These are phyloP conservation scores for Penicillium odoratum DNA, from an alignment of 495 filamentous ascomycete species.

Conservation along the genomic window DNA sequence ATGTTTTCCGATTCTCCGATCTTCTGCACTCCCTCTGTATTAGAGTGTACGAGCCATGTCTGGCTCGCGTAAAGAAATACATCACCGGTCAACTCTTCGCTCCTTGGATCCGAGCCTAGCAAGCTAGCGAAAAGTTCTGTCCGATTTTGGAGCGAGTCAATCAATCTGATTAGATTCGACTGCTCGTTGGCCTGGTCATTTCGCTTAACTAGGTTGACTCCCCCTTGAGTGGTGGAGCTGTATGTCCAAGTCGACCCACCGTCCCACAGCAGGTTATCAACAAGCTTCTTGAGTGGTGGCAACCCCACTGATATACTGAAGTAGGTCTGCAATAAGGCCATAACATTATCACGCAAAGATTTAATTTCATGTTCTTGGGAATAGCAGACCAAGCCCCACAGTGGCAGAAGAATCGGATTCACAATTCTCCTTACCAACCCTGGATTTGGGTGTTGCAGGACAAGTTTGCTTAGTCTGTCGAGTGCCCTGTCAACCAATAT, in stretches of 20 bases:
- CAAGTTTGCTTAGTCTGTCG: constrained; percentile 55
- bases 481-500: constrained; percentile 43
- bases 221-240: constrained; percentile 25
- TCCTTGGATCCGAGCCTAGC: constrained; percentile 49
- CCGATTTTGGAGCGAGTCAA: constrained; percentile 40
- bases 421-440: constrained; percentile 70
- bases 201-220: constrained; percentile 33
- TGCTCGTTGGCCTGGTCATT: constrained; percentile 9
- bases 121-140: constrained; percentile 56
- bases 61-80: constrained; percentile 65
- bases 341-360: constrained; percentile 31
- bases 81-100: constrained; percentile 58
- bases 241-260: constrained; percentile 53
- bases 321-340: constrained; percentile 45
- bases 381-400: constrained; percentile 69
- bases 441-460: constrained; percentile 70
- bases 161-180: constrained; percentile 39
- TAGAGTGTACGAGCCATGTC: constrained; percentile 54
- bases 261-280: constrained; percentile 54
- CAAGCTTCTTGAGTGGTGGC: constrained; percentile 45
- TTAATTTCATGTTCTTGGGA: constrained; percentile 34
- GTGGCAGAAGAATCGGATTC: constrained; percentile 59
- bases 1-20: constrained; percentile 37
- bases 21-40: constrained; percentile 6
- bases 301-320: constrained; percentile 48